Evolutionary conservation across 805 yeast genomes (phyloP).

Genomic region (Sugiyamaella chiloensis): DNA sequence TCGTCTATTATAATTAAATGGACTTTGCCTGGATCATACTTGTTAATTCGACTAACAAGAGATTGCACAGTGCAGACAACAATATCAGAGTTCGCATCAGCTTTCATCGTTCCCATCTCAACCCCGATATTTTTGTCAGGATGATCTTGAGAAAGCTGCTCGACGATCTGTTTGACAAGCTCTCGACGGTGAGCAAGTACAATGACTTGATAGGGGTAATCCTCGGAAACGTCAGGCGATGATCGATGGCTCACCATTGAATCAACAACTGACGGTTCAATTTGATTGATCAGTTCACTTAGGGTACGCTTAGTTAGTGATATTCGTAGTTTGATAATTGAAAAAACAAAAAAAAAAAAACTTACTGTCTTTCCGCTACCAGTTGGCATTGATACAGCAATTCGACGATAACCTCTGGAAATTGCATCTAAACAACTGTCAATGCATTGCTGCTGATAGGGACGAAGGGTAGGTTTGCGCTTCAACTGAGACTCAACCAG

Average conservation of each 20-base stretch:
- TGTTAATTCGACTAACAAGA: slow-evolving; percentile 47
- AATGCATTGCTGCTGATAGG: slow-evolving; percentile 51
- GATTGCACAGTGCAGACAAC: slow-evolving; percentile 77
- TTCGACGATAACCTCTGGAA: slow-evolving; percentile 45
- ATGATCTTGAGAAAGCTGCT: slow-evolving; percentile 43
- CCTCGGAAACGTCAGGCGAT: too few species aligned
- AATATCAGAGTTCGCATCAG: slow-evolving; percentile 52
- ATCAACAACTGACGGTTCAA: too few species aligned
- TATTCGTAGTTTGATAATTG: too few species aligned
- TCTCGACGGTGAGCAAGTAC: slow-evolving; percentile 82
- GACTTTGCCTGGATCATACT: slow-evolving; percentile 56
- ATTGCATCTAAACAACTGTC: slow-evolving; percentile 50
- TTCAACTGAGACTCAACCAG: too few species aligned
- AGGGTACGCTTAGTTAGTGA: slow-evolving; percentile 13
- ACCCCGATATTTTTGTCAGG: slow-evolving; percentile 56
- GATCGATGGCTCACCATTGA: too few species aligned
- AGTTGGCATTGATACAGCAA: slow-evolving; percentile 85
- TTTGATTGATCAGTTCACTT: slow-evolving; percentile 26
- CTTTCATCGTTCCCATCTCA: slow-evolving; percentile 61
- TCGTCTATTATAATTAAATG: slow-evolving; percentile 82
- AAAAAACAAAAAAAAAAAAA: too few species aligned
- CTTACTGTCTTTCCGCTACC: slow-evolving; percentile 92
- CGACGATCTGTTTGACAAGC: slow-evolving; percentile 65
- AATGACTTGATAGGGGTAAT: slow-evolving; percentile 40
- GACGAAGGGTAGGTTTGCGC: too few species aligned